Conservation (phyloP, 1,139 yeast species). For the Geotrichum phurueaensis region DNA sequence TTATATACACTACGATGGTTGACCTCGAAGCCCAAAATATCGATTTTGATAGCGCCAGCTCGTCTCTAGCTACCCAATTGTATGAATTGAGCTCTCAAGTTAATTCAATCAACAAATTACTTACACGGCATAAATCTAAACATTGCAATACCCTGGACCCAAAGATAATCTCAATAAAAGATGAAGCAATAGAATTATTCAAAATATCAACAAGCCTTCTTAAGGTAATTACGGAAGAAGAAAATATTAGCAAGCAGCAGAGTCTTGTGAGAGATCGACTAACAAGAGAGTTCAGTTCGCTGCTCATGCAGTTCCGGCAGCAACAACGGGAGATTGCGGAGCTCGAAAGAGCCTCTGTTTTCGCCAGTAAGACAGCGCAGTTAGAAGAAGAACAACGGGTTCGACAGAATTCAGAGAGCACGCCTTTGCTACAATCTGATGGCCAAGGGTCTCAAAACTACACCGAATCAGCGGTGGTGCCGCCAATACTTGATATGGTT, state of each 20-base stretch:
- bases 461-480: slow-evolving; percentile 31
- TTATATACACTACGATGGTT: not conserved
- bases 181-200: slow-evolving; percentile 24
- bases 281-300: slow-evolving; percentile 40
- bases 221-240: slow-evolving; percentile 25
- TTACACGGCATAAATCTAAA: slow-evolving; percentile 14
- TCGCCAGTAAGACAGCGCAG: slow-evolving; percentile 7
- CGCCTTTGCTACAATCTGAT: slow-evolving; percentile 34
- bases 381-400: slow-evolving; percentile 18
- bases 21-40: slow-evolving; percentile 13
- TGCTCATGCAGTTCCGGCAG: slow-evolving; percentile 38
- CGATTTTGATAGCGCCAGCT: slow-evolving; percentile 22
- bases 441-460: slow-evolving; percentile 16
- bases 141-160: slow-evolving; percentile 17
- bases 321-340: slow-evolving; percentile 34
- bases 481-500: slow-evolving; percentile 33
- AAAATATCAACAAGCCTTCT: slow-evolving; percentile 22
- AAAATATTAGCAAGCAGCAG: slow-evolving; percentile 19
- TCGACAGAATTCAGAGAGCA: slow-evolving; percentile 35
- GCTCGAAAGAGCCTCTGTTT: slow-evolving; percentile 1
- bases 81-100: slow-evolving; percentile 24
- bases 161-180: slow-evolving; percentile 21
- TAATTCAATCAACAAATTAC: slow-evolving; percentile 19
- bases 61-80: slow-evolving; percentile 23
- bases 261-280: slow-evolving; percentile 40